Base-by-base conservation (phyloP, 495 filamentous ascomycete species). In the Entonaema liquescens region DNA sequence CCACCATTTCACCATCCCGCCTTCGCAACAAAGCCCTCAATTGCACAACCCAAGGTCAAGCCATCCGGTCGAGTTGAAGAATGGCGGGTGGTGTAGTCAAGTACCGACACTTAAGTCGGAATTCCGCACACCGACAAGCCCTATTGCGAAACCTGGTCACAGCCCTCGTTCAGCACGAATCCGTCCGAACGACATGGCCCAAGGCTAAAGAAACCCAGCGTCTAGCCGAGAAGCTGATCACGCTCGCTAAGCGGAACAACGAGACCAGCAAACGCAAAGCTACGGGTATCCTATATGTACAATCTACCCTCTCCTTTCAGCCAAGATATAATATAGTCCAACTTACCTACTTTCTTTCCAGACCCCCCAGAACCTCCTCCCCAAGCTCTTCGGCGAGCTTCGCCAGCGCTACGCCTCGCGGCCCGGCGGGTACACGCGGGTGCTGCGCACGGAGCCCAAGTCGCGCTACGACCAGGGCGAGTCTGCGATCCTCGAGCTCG, bases 181-280 rank as follows among this genome's bases (percentile, higher is more conserved):
- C 91, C 59, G 97, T 99, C 83, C 89, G 88, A 53, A 99, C 95
- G 26, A 97, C 95, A 82, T 98, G 91, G 89, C 88, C 88, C 78
- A 98, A 98, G 83, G 95, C 95, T 31, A 99, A 98, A 80, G 95
- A 99, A 83, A 92, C 95, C 49, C 95, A 98, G 80, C 87, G 91
- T 1, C 79, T 98, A 28, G 95, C 95, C 38, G 95, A 99, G 76
- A 93, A 94, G 83, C 85, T 97, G 65, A 93, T 99, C 71, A 97
- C 95, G 9, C 81, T 97, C 67, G 95, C 89, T 40, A 99, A 99
- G 86, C 89, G 89, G 82, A 93, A 97, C 79, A 93, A 93, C 23
- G 89, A 94, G 68, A 89, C 91, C 1, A 88, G 89, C 55, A 83
- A 87, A 74, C 80, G 85, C 72, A 86, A 84, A 57, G 93, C 92